Conservation (phyloP, 768 basidiomycete species). For the Mrakia gelida region DNA sequence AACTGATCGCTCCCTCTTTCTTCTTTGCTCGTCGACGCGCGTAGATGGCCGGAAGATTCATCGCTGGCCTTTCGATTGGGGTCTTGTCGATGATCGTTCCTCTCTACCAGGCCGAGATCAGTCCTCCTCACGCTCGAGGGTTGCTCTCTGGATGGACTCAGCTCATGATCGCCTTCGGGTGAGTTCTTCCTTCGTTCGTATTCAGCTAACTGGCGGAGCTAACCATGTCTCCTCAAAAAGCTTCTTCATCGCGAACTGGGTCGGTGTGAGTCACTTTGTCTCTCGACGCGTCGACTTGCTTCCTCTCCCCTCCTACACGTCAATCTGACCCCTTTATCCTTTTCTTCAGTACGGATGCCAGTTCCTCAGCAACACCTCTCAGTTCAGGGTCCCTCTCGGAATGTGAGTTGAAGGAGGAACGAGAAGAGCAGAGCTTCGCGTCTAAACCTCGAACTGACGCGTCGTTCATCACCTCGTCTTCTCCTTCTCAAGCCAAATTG, state of each 20-base stretch:
- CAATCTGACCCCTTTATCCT: no score
- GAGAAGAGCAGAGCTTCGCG: no score
- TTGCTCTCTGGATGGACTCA: not conserved
- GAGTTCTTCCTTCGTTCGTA: not conserved
- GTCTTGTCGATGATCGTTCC: constrained; percentile 16
- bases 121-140: not conserved
- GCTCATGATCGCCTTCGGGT: constrained; percentile 10
- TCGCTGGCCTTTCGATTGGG: not conserved
- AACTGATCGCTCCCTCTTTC: not conserved
- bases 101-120: not conserved
- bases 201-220: no score
- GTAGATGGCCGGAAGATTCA: not conserved
- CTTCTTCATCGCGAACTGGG: constrained; percentile 8
- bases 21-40: not conserved
- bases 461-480: not conserved
- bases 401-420: not conserved
- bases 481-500: not conserved
- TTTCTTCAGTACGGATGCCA: constrained; percentile 1
- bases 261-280: not conserved
- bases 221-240: no score
- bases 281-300: no score
- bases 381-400: constrained; percentile 12
- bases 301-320: no score
- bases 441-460: not conserved
- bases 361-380: not conserved